These are phyloP conservation scores for Pseudisothecium myosuroides DNA, from an alignment of 225 moss, liverwort and hornwort species.

Conservation along the genomic window DNA sequence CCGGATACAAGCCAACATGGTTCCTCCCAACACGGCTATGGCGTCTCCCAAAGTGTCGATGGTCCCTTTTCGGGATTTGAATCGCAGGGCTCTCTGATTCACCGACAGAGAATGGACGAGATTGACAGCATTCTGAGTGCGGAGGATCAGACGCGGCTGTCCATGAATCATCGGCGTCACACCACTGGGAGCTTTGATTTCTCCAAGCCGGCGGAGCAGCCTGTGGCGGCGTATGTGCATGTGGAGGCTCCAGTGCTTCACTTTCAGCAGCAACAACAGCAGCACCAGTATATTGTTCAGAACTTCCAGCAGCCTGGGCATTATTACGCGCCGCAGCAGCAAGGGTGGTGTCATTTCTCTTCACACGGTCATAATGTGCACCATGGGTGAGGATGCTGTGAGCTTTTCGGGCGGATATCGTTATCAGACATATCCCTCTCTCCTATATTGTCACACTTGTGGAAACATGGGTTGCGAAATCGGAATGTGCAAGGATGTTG, in stretches of 20 bases:
- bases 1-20: neutral
- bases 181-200: neutral
- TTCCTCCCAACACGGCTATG: neutral
- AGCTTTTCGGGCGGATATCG: neutral
- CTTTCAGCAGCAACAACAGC: neutral
- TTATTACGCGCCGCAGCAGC: neutral
- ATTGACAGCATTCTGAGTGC: neutral
- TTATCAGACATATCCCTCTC: neutral
- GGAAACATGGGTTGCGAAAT: neutral
- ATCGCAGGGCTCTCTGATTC: neutral
- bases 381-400: neutral
- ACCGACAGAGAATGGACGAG: neutral
- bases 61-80: neutral
- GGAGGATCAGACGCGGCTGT: neutral
- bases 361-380: neutral
- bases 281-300: neutral
- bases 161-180: neutral
- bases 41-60: no score
- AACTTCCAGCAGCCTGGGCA: neutral
- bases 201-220: neutral
- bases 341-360: neutral
- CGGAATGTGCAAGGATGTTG: neutral
- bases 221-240: neutral
- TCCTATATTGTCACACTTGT: neutral
- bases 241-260: neutral